A percentile compares a stretch with the other conserved stretches of the same genome.
Evolutionary conservation across 2,329 filamentous ascomycete genomes (phyloP).

Genomic region (Blastomyces parvus): DNA sequence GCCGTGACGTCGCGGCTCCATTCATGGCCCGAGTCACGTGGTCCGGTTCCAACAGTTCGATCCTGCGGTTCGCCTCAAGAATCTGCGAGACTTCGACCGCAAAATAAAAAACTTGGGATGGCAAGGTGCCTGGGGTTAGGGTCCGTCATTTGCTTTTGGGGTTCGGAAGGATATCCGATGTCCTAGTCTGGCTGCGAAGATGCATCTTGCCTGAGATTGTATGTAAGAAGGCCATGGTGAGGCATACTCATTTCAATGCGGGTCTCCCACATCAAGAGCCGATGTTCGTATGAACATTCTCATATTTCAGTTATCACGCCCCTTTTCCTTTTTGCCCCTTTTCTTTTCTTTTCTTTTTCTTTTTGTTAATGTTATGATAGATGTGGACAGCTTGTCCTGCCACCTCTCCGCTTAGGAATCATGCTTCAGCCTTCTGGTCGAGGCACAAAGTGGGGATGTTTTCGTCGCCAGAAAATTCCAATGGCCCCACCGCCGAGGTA

Average conservation of each 20-base stretch:
- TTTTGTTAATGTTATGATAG: too few species aligned
- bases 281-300: neutral
- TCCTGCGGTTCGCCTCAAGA: neutral
- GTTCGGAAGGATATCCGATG: neutral
- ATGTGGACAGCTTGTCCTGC: too few species aligned
- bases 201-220: too few species aligned
- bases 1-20: neutral
- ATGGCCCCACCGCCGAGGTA: neutral
- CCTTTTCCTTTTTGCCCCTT: neutral
- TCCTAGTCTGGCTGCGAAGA: neutral
- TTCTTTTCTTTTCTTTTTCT: neutral
- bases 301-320: neutral
- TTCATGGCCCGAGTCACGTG: neutral
- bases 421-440: too few species aligned
- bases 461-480: neutral
- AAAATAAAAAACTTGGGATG: neutral
- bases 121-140: neutral
- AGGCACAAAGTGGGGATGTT: too few species aligned
- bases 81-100: neutral
- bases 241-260: neutral
- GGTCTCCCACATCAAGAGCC: neutral
- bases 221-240: neutral
- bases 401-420: too few species aligned
- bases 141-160: neutral
- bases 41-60: neutral